Percentiles rank a stretch among this genome's conserved stretches.
These are phyloP conservation scores for Erodium trifolium DNA, from an alignment of 441 rosid genomes.

Conservation along the genomic window DNA sequence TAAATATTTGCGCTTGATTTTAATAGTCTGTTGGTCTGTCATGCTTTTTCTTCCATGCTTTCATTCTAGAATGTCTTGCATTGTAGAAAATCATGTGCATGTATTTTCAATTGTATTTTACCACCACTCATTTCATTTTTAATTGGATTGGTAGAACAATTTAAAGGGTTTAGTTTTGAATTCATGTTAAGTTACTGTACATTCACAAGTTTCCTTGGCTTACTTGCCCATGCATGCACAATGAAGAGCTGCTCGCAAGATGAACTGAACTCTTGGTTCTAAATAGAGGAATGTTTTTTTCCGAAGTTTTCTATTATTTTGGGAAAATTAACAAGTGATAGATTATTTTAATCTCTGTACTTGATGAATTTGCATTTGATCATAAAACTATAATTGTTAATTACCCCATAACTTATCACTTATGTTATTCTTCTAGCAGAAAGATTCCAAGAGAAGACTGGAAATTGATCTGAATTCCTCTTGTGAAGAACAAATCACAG, in stretches of 20 bases:
- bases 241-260: background rate
- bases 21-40: too few relatives aligned
- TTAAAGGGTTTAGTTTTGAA: background rate
- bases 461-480: constrained; percentile 17
- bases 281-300: background rate
- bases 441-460: constrained; percentile 8
- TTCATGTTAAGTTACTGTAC: background rate
- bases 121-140: background rate
- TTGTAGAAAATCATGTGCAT: too few relatives aligned
- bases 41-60: background rate
- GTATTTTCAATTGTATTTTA: too few relatives aligned
- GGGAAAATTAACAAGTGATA: background rate
- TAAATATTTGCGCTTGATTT: background rate
- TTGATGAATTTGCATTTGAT: constrained; percentile 5
- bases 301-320: too few relatives aligned
- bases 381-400: background rate
- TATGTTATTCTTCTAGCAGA: constrained; percentile 17
- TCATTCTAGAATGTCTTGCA: background rate
- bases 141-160: background rate
- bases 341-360: background rate
- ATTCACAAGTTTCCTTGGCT: background rate
- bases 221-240: background rate
- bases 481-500: background rate
- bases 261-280: too few relatives aligned
- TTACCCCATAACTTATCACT: background rate